Conservation (phyloP, 2,329 filamentous ascomycete species). For the Daldinia sp. region DNA sequence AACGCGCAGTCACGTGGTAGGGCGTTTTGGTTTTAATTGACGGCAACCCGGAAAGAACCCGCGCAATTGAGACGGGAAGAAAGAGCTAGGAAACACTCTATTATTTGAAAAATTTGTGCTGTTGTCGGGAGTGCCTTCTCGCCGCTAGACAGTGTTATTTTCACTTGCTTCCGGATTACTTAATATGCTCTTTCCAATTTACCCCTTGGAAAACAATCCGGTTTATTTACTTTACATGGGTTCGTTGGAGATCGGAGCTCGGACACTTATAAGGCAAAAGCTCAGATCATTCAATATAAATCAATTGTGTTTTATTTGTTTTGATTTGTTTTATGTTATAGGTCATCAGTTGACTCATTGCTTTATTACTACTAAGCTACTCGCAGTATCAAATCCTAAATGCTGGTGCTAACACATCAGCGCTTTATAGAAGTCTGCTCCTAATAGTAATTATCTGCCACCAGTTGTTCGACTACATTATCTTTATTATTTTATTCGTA, state of each 20-base stretch:
- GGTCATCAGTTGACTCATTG: no score
- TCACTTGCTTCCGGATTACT: neutral
- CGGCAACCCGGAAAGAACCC: neutral
- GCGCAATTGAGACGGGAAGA: neutral
- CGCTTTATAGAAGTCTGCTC: no score
- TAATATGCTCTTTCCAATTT: neutral
- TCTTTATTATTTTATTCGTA: no score
- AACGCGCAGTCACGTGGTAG: constrained; percentile 11
- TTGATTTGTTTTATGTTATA: no score
- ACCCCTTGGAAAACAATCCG: neutral
- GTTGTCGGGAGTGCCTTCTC: neutral
- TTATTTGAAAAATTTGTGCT: neutral
- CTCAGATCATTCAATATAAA: neutral
- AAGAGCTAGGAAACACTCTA: neutral
- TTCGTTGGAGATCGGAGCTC: neutral
- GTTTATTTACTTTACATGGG: neutral
- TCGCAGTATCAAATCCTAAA: no score
- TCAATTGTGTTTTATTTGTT: no score
- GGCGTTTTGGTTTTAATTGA: neutral
- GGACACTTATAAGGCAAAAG: neutral
- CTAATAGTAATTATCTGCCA: no score
- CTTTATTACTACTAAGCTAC: no score
- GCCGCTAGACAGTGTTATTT: neutral
- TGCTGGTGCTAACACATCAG: no score
- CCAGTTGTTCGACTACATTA: no score